Evolutionary conservation across 169 alveolate genomes (phyloP).

Genomic region (Perkinsus chesapeaki): DNA sequence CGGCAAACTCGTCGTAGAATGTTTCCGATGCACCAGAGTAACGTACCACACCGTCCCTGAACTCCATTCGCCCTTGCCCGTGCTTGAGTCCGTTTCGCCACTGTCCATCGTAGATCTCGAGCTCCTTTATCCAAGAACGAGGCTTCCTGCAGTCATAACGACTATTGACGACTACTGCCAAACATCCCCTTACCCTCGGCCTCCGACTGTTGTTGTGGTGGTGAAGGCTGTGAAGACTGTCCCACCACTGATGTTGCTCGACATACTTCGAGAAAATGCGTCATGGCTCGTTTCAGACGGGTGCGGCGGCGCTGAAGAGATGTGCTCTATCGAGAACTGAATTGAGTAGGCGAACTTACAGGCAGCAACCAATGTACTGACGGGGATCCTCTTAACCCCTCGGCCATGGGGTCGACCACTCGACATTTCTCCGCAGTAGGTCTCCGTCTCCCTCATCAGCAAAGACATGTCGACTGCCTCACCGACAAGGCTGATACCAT

Average conservation of each 20-base stretch:
- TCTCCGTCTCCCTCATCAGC: neutral
- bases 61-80: constrained; percentile 58
- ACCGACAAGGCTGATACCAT: neutral
- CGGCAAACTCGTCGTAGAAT: no score
- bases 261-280: neutral
- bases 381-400: neutral
- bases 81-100: constrained; percentile 58
- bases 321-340: neutral
- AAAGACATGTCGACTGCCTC: neutral
- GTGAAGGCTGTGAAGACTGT: neutral
- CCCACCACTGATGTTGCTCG: neutral
- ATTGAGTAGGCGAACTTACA: neutral
- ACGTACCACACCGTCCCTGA: constrained; percentile 34
- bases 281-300: neutral
- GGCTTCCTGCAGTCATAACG: constrained; percentile 54
- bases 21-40: neutral
- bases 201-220: neutral
- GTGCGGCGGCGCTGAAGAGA: neutral
- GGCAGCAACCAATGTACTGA: neutral
- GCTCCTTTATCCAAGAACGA: constrained; percentile 59
- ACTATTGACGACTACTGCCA: constrained; percentile 39
- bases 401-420: neutral
- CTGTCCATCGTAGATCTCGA: constrained; percentile 54
- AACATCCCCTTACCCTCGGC: constrained; percentile 28
- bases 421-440: neutral